phyloP scores from a whole-genome alignment of 176 grass and related monocot species.

The Aegilops speltoides region DNA sequence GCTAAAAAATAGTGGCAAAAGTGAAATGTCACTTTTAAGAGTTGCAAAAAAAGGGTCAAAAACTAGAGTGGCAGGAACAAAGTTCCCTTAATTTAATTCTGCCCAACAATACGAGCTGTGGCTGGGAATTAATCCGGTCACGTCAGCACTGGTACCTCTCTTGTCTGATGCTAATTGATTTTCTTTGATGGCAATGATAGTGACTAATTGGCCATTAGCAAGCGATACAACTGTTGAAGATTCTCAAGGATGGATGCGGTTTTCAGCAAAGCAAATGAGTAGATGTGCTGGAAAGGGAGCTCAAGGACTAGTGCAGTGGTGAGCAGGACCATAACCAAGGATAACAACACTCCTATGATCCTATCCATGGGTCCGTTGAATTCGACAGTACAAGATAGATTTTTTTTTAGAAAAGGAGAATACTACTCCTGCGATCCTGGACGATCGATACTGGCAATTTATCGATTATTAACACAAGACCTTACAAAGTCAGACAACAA shows the following conservation, averaged over 20 bases:
- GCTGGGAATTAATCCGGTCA: constrained; percentile 17
- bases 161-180: constrained; percentile 40
- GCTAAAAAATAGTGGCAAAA: not conserved
- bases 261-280: constrained; percentile 49
- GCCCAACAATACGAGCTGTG: not conserved
- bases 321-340: not conserved
- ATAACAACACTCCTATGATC: too few relatives aligned
- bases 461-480: too few relatives aligned
- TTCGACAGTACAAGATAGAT: not conserved
- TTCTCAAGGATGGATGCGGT: constrained; percentile 32
- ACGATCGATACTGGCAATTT: too few relatives aligned
- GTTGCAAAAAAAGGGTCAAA: too few relatives aligned
- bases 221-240: constrained; percentile 27
- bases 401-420: too few relatives aligned
- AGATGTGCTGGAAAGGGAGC: constrained; percentile 38
- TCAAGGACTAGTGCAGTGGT: not conserved
- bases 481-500: too few relatives aligned
- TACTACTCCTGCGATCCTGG: too few relatives aligned
- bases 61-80: too few relatives aligned
- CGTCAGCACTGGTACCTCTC: not conserved
- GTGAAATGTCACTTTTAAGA: too few relatives aligned
- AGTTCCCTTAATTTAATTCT: not conserved
- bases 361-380: too few relatives aligned
- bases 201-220: constrained; percentile 53
- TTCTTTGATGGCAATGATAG: constrained; percentile 32